phyloP scores from a whole-genome alignment of 2,329 filamentous ascomycete genomes.

The Aspergillus luchuensis region DNA sequence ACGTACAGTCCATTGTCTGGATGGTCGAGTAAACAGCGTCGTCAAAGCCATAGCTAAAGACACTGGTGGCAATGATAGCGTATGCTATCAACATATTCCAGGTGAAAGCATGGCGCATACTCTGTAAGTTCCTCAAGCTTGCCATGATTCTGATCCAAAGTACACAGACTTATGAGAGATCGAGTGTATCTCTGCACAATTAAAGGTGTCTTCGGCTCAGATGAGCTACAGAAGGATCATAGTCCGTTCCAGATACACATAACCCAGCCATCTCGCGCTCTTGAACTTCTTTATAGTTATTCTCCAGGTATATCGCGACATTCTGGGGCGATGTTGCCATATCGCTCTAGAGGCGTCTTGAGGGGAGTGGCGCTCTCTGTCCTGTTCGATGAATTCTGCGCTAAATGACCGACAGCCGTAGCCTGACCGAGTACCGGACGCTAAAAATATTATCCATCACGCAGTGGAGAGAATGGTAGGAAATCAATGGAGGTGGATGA shows the following conservation, averaged over 20 bases:
- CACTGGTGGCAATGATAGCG: neutral
- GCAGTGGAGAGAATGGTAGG: neutral
- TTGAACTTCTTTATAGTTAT: neutral
- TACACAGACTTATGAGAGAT: no score
- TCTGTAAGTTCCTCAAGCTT: neutral
- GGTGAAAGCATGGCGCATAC: neutral
- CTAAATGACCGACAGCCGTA: constrained; percentile 6
- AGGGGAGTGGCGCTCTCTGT: neutral
- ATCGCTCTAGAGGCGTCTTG: neutral
- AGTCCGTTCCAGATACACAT: neutral
- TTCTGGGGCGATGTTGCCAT: constrained; percentile 3
- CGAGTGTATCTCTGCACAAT: neutral
- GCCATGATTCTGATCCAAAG: neutral
- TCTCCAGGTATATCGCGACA: neutral
- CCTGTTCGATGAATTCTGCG: neutral
- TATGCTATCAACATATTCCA: constrained; percentile 9
- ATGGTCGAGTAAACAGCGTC: neutral
- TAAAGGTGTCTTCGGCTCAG: neutral
- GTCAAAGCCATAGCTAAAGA: constrained; percentile 1
- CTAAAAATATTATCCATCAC: neutral
- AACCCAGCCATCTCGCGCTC: neutral
- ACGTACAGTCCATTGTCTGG: constrained; percentile 1
- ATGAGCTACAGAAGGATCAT: neutral
- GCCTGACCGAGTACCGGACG: neutral
- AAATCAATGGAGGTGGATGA: neutral